Percentiles rank a stretch among this genome's conserved stretches.
Evolutionary conservation across 768 basidiomycete genomes (phyloP).

Genomic region (Leucocoprinus birnbaumii): DNA sequence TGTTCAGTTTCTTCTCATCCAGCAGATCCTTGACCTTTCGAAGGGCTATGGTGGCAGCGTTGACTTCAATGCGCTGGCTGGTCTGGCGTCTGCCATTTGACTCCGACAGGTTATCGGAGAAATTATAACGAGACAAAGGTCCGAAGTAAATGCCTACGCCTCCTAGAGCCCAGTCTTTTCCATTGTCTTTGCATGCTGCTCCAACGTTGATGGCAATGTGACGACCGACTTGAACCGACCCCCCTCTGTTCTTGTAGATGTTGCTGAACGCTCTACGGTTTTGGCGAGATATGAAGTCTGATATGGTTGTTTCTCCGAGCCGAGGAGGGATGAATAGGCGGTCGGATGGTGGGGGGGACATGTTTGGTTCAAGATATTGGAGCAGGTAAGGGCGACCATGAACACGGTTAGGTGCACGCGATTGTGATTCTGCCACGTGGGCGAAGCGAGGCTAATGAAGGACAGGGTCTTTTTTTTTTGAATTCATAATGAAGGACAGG

Average conservation of each 20-base stretch:
- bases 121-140: neutral
- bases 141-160: conserved; percentile 11
- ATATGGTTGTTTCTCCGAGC: neutral
- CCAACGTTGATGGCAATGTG: conserved; percentile 8
- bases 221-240: neutral
- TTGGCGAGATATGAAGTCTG: neutral
- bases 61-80: conserved; percentile 10
- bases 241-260: neutral
- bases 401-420: no score
- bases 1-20: neutral
- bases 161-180: conserved; percentile 7
- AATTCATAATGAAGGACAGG: no score
- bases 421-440: no score
- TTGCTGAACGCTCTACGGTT: neutral
- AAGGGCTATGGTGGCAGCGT: conserved; percentile 8
- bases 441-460: no score
- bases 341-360: no score
- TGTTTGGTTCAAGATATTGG: no score
- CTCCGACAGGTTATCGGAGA: neutral
- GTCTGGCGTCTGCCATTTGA: conserved; percentile 2
- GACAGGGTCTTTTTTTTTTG: no score
- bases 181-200: conserved; percentile 12
- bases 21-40: neutral
- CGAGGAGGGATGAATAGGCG: neutral
- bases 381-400: no score